These are phyloP conservation scores for Ceratobasidium papillatum DNA, from an alignment of 1,284 basidiomycete genomes.

Conservation along the genomic window DNA sequence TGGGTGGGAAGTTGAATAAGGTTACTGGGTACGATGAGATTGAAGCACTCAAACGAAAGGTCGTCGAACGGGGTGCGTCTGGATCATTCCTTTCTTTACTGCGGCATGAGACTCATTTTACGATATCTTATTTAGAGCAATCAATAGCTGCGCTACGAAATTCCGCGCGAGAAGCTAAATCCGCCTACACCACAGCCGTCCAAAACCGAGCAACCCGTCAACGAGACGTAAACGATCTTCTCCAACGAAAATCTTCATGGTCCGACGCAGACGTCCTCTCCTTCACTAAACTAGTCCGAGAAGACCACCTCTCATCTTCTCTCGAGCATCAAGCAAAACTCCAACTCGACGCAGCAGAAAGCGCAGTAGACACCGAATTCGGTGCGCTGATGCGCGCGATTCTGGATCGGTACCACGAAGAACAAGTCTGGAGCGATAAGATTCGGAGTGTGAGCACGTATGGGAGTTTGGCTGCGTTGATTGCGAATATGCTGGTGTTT, in stretches of 20 bases:
- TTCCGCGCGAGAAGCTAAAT: constrained; percentile 73
- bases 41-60: constrained; percentile 78
- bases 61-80: constrained; percentile 81
- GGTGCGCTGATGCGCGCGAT: constrained; percentile 86
- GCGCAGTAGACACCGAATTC: constrained; percentile 84
- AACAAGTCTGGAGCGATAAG: constrained; percentile 98
- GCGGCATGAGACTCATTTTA: not conserved
- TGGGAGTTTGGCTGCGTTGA: constrained; percentile 82
- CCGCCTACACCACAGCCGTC: constrained; percentile 77
- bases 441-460: constrained; percentile 93
- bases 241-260: constrained; percentile 89
- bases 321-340: constrained; percentile 74
- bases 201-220: constrained; percentile 79
- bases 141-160: constrained; percentile 67
- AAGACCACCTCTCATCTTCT: constrained; percentile 86
- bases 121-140: constrained; percentile 64
- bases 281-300: constrained; percentile 62
- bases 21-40: constrained; percentile 92
- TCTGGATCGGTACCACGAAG: constrained; percentile 89
- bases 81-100: not conserved
- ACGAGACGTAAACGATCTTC: constrained; percentile 87
- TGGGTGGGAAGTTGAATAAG: constrained; percentile 81
- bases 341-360: constrained; percentile 71
- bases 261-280: constrained; percentile 55
- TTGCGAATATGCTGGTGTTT: constrained; percentile 88